Conservation (phyloP, 2,329 filamentous ascomycete genomes). For the Colletotrichum truncatum region DNA sequence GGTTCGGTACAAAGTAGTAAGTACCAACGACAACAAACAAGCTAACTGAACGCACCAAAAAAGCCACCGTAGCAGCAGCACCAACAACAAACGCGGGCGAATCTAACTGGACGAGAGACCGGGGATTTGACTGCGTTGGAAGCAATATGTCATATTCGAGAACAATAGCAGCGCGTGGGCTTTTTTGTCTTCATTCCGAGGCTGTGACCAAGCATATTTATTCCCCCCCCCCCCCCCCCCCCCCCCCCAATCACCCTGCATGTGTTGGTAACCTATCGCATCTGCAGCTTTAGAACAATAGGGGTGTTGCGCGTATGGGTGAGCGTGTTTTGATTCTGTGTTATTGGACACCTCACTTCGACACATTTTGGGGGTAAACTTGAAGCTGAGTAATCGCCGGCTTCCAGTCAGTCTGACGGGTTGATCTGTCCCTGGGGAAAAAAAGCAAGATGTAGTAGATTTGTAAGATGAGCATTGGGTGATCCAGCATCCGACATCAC, state of each 20-base stretch:
- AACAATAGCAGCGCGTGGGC: slow-evolving; percentile 5
- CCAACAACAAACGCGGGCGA: not conserved
- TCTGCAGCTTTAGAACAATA: not conserved
- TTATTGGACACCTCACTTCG: not conserved
- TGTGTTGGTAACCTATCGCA: slow-evolving; percentile 23
- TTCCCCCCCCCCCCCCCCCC: too few species aligned
- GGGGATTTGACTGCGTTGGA: not conserved
- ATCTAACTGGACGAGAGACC: not conserved
- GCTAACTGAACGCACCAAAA: not conserved
- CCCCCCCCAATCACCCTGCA: slow-evolving; percentile 23
- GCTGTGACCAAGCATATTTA: not conserved
- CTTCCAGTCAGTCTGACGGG: too few species aligned
- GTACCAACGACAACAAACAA: not conserved
- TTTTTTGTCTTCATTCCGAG: not conserved
- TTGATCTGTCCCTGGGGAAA: too few species aligned
- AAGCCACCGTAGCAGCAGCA: too few species aligned
- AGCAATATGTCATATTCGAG: slow-evolving; percentile 1
- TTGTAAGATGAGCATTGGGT: not conserved
- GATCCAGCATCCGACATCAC: not conserved
- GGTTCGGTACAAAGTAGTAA: not conserved
- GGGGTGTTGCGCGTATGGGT: not conserved
- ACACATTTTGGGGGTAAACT: too few species aligned
- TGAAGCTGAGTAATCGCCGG: too few species aligned
- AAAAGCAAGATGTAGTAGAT: not conserved
- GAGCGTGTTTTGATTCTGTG: too few species aligned